phyloP scores from a whole-genome alignment of 208 protist genomes.

The Crithidia thermophila region DNA sequence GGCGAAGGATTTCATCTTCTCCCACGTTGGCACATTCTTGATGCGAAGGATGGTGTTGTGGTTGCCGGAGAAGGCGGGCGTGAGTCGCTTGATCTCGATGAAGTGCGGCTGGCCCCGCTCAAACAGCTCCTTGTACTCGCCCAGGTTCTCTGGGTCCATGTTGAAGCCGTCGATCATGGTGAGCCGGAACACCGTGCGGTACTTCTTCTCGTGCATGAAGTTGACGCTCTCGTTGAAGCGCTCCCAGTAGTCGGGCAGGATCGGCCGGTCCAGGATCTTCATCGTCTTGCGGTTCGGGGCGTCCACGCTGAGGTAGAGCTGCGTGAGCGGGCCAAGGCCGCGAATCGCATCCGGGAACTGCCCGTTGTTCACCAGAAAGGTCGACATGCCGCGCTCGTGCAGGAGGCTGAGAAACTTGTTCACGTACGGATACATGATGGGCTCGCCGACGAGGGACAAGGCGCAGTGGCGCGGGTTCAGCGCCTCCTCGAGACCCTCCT shows the following conservation, averaged over 20 bases:
- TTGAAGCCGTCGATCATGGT: slow-evolving; percentile 97
- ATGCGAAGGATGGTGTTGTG: slow-evolving; percentile 85
- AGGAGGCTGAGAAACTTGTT: slow-evolving; percentile 89
- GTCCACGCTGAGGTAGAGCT: slow-evolving; percentile 96
- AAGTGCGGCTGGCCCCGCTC: slow-evolving; percentile 89
- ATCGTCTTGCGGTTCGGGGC: slow-evolving; percentile 90
- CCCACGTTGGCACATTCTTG: slow-evolving; percentile 94
- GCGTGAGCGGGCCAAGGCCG: slow-evolving; percentile 79
- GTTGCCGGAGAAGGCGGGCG: slow-evolving; percentile 89
- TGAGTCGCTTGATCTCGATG: slow-evolving; percentile 95
- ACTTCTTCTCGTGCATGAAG: slow-evolving; percentile 81
- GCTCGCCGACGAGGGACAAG: slow-evolving; percentile 95
- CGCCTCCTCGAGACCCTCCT: slow-evolving; percentile 78
- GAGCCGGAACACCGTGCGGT: slow-evolving; percentile 96
- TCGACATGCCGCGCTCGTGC: slow-evolving; percentile 84
- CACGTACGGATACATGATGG: slow-evolving; percentile 96
- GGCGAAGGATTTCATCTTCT: slow-evolving; percentile 81
- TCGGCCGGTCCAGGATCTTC: slow-evolving; percentile 90
- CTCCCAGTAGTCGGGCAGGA: slow-evolving; percentile 95
- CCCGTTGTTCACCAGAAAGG: slow-evolving; percentile 95
- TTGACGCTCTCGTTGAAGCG: slow-evolving; percentile 93
- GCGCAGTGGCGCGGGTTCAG: slow-evolving; percentile 92
- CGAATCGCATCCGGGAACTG: slow-evolving; percentile 89
- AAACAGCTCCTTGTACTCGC: slow-evolving; percentile 92
- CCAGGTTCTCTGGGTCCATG: slow-evolving; percentile 81